These are phyloP conservation scores for Coemansia sp. DNA, from an alignment of 192 early-diverging fungal genomes.

Conservation along the genomic window DNA sequence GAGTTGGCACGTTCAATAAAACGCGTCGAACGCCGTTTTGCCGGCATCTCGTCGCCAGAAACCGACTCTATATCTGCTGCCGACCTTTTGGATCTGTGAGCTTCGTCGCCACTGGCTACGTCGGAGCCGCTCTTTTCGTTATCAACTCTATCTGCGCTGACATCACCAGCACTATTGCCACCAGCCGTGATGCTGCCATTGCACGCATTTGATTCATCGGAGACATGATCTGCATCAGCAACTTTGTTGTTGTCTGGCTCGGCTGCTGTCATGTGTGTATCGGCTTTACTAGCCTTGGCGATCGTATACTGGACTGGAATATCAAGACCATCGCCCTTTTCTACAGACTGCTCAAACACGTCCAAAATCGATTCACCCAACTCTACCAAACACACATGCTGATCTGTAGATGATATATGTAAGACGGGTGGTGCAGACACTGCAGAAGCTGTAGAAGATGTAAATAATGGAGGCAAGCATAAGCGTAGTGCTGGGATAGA, in stretches of 20 bases:
- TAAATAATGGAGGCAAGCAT: neutral
- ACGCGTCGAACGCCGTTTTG: slow-evolving; percentile 42
- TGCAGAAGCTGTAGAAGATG: neutral
- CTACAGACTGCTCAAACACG: neutral
- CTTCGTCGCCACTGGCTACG: neutral
- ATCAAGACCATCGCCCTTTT: neutral
- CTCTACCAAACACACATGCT: neutral
- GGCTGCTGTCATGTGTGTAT: too few relatives aligned
- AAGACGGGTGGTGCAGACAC: neutral
- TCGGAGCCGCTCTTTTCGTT: neutral
- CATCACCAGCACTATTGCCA: neutral
- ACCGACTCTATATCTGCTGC: slow-evolving; percentile 12
- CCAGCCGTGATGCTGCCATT: neutral
- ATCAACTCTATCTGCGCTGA: neutral
- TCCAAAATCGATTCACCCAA: slow-evolving; percentile 2
- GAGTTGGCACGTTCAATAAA: slow-evolving; percentile 36
- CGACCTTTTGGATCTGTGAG: slow-evolving; percentile 10
- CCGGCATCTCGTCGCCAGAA: slow-evolving; percentile 47
- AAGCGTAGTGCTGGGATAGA: neutral
- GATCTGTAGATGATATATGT: neutral
- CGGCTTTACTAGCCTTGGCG: neutral
- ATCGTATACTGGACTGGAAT: neutral
- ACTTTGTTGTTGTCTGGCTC: too few relatives aligned
- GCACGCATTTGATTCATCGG: too few relatives aligned
- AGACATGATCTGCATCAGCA: too few relatives aligned